These are phyloP conservation scores for Luffa aegyptiaca DNA, from an alignment of 306 rosid genomes.

Conservation along the genomic window DNA sequence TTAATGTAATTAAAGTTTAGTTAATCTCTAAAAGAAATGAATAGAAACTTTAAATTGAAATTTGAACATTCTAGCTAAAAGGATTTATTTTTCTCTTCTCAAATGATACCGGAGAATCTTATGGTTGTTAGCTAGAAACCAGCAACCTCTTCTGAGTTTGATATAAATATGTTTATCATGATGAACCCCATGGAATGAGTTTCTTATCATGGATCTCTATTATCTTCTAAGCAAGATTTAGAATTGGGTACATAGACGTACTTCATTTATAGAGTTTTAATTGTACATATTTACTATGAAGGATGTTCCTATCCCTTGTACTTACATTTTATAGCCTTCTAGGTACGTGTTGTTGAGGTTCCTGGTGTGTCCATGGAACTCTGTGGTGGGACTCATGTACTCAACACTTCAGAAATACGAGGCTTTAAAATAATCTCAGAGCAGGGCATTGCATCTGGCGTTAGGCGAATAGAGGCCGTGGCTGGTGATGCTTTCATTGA, in stretches of 20 bases:
- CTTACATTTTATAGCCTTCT: conserved; percentile 21
- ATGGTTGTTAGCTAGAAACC: not conserved
- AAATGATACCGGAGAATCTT: not conserved
- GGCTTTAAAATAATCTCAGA: conserved; percentile 88
- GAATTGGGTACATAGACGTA: not conserved
- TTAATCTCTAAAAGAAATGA: not conserved
- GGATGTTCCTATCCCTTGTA: not conserved
- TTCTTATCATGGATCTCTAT: not conserved
- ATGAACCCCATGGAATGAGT: not conserved
- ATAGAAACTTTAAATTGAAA: not conserved
- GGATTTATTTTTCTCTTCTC: not conserved
- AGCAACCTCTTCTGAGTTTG: not conserved
- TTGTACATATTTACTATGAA: not conserved
- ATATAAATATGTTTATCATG: not conserved
- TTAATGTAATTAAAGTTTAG: not conserved
- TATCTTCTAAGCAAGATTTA: not conserved
- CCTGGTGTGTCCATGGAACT: conserved; percentile 98
- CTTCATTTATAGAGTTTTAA: not conserved
- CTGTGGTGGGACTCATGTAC: conserved; percentile 93
- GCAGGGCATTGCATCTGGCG: conserved; percentile 93
- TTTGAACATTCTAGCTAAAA: not conserved
- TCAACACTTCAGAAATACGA: conserved; percentile 84
- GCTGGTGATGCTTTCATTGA: conserved; percentile 94
- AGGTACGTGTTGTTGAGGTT: conserved; percentile 97
- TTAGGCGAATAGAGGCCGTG: conserved; percentile 92